Evolutionary conservation across 768 basidiomycete species (phyloP), one percentile per base, ranked within the genome.

Genomic region (Amanita rubescens): DNA sequence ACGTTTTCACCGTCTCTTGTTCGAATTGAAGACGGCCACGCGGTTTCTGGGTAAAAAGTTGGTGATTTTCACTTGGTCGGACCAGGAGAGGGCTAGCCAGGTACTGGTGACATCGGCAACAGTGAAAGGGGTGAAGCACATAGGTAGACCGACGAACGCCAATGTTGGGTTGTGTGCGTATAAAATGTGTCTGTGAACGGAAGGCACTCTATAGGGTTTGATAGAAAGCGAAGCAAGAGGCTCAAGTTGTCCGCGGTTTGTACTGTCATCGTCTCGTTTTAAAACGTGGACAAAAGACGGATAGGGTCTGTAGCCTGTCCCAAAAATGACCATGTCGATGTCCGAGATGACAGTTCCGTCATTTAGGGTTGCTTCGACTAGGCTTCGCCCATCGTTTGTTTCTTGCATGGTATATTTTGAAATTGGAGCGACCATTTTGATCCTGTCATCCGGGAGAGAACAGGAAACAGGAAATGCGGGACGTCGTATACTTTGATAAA

Each of bases 31-130:
- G 46, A 11, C 46, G 46, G 6, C 46, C 46, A 30, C 32, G 58
- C 8, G 1, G 71, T 69, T 17, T 60, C 47, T 0, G 76, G 75
- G 53, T 75, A 69, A 1, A 55, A 14, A 14, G 58, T 25, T 61
- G 53, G 2, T 64, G 58, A 2, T 56, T 52, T 17, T n/a, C 15
- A 17, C 37, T 9, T 1, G n/a, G 8, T 39, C n/a, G 17, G 46
- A 33, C 75, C 75, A 79, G 1, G 70, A 69, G 19, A 76, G 62
- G 1, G 75, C 60, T 38, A 80, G 68, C 74, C 74, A 79, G 3
- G 74, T 75, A 61, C 74, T 76, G n/a, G 66, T 67, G 43, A 80
- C 64, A 54, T 80, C 77, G 1, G 74, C 72, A 55, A 78, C 65
- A 3, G 67, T 67, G 59, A 79, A 80, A 2, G 78, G 78, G 7